Evolutionary conservation across 805 yeast species (phyloP).

Genomic region (Saccharomyces eubayanus): DNA sequence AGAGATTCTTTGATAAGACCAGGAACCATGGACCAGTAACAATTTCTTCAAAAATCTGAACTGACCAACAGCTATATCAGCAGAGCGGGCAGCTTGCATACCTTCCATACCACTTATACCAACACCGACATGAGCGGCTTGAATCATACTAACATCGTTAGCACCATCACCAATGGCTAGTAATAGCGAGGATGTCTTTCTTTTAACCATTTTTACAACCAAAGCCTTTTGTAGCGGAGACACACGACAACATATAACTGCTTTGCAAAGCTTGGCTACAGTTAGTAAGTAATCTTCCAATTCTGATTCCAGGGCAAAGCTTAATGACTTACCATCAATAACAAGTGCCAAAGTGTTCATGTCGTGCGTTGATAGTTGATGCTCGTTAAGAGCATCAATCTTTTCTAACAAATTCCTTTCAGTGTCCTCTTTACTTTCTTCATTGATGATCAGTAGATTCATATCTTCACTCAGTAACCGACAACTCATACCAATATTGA

Average conservation of each 20-base stretch:
- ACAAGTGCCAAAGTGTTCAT: constrained; percentile 75
- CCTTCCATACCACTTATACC: constrained; percentile 99
- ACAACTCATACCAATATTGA: constrained; percentile 97
- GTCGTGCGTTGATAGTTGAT: constrained; percentile 59
- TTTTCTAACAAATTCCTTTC: constrained; percentile 64
- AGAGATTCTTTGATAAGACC: constrained; percentile 95
- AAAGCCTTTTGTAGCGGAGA: constrained; percentile 95
- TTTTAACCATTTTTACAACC: constrained; percentile 88
- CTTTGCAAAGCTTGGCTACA: constrained; percentile 80
- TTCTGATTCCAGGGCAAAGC: constrained; percentile 74
- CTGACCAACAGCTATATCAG: constrained; percentile 95
- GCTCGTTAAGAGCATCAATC: constrained; percentile 60
- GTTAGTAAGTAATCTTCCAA: constrained; percentile 71
- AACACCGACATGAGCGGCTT: constrained; percentile 98
- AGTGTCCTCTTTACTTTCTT: constrained; percentile 73
- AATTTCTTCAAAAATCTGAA: constrained; percentile 78
- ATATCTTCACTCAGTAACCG: constrained; percentile 88
- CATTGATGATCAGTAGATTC: constrained; percentile 86
- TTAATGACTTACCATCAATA: constrained; percentile 89
- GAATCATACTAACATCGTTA: constrained; percentile 97
- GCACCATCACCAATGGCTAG: constrained; percentile 99
- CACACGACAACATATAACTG: constrained; percentile 96
- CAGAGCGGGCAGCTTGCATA: constrained; percentile 97
- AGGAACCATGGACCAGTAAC: constrained; percentile 87
- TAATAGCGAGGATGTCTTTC: constrained; percentile 61